Conservation (phyloP, 2,329 filamentous ascomycete genomes). For the Colletotrichum horii region DNA sequence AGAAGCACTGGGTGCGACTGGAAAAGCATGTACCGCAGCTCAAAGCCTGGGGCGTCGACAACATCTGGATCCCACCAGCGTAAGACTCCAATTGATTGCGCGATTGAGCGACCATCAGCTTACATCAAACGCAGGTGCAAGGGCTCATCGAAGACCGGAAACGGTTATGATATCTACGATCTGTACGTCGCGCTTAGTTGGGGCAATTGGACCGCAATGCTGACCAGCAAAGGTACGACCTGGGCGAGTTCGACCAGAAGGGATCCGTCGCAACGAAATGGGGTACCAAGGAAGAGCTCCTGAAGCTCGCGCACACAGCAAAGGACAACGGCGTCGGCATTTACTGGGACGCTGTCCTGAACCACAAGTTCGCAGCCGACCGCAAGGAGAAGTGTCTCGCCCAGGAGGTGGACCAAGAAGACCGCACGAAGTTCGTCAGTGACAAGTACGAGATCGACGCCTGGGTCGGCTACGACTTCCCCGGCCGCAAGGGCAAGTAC, state of each 20-base stretch:
- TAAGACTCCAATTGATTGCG: not conserved
- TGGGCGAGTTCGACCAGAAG: conserved; percentile 79
- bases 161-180: conserved; percentile 75
- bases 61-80: conserved; percentile 73
- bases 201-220: not conserved
- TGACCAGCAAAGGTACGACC: conserved; percentile 47
- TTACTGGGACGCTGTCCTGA: conserved; percentile 76
- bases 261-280: conserved; percentile 70
- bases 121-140: conserved; percentile 54
- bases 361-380: conserved; percentile 78
- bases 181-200: conserved; percentile 41
- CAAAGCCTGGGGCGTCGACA: conserved; percentile 66
- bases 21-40: conserved; percentile 59
- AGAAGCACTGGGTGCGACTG: conserved; percentile 68
- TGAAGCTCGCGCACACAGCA: conserved; percentile 56
- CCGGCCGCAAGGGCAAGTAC: conserved; percentile 66
- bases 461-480: conserved; percentile 74
- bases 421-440: conserved; percentile 62
- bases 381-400: conserved; percentile 66
- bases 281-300: conserved; percentile 69
- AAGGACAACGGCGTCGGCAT: conserved; percentile 63
- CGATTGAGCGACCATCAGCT: not conserved
- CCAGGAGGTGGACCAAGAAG: conserved; percentile 66
- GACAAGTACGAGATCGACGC: conserved; percentile 69
- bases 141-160: conserved; percentile 65